These are phyloP conservation scores for Mrakiaceae sp. DNA, from an alignment of 1,284 basidiomycete genomes.

Conservation along the genomic window DNA sequence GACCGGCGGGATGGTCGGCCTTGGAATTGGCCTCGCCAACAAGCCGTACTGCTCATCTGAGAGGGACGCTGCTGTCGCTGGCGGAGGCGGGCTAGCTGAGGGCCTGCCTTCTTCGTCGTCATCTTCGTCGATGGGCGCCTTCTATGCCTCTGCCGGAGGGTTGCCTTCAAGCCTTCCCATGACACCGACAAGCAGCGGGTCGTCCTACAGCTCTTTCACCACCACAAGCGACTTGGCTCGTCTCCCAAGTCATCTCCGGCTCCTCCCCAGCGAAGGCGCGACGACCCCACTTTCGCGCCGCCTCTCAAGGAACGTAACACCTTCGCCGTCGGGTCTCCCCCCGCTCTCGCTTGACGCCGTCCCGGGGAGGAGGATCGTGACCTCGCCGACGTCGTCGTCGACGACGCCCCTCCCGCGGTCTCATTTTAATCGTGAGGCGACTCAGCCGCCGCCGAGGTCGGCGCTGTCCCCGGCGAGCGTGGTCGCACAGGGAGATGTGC, in stretches of 20 bases:
- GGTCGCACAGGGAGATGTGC: not conserved
- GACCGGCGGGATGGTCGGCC: not conserved
- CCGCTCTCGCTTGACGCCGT: not conserved
- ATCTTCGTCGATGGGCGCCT: too few relatives aligned
- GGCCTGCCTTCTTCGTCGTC: too few relatives aligned
- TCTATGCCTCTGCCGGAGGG: too few relatives aligned
- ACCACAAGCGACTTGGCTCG: not conserved
- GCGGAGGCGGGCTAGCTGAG: too few relatives aligned
- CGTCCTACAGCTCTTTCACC: not conserved
- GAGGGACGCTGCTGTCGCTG: not conserved
- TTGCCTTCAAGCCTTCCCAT: too few relatives aligned
- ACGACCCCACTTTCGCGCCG: not conserved
- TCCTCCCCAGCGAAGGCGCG: not conserved
- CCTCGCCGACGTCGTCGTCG: not conserved
- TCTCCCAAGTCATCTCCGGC: not conserved
- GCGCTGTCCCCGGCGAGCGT: not conserved
- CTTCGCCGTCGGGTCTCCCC: not conserved
- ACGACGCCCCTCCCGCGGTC: not conserved
- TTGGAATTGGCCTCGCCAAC: not conserved
- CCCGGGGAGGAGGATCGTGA: not conserved
- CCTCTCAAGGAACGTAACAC: not conserved
- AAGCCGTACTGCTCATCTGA: conserved; percentile 7
- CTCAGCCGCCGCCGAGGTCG: not conserved
- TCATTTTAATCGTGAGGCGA: conserved; percentile 1
- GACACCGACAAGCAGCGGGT: not conserved